These are phyloP conservation scores for Citrus australasica DNA, from an alignment of 345 rosid genomes.

Conservation along the genomic window DNA sequence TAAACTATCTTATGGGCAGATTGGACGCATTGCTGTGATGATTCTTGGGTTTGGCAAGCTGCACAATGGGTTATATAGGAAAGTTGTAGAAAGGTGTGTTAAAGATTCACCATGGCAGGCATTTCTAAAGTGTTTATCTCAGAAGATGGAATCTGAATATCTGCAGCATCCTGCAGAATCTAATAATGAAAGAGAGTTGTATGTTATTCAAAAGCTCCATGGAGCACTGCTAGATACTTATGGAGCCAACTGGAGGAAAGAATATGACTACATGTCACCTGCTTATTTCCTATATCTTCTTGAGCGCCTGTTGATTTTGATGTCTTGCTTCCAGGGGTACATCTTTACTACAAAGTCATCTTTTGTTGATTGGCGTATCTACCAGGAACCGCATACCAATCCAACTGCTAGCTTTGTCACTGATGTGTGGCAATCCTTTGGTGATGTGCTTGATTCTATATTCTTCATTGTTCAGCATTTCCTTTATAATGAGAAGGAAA, in stretches of 20 bases:
- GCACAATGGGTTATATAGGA: not conserved
- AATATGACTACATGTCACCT: constrained; percentile 35
- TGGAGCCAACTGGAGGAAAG: constrained; percentile 27
- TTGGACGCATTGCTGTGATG: constrained; percentile 31
- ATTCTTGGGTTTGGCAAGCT: constrained; percentile 42
- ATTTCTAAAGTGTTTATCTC: constrained; percentile 21
- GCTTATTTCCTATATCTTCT: constrained; percentile 44
- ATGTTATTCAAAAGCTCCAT: constrained; percentile 19
- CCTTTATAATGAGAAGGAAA: constrained; percentile 12
- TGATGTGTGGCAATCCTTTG: not conserved
- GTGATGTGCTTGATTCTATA: constrained; percentile 3
- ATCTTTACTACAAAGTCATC: constrained; percentile 28
- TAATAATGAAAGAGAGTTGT: not conserved
- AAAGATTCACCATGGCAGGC: constrained; percentile 27
- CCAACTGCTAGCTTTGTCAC: not conserved
- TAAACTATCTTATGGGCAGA: constrained; percentile 31
- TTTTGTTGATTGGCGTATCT: constrained; percentile 39
- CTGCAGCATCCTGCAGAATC: not conserved
- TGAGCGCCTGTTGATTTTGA: constrained; percentile 34
- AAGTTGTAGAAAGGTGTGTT: constrained; percentile 5
- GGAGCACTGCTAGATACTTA: constrained; percentile 32
- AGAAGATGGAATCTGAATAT: not conserved
- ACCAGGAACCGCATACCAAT: constrained; percentile 12
- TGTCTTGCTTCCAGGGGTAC: constrained; percentile 15
- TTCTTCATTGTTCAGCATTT: not conserved